A percentile compares a stretch with the other conserved stretches of the same genome.
These are phyloP conservation scores for Aphanomyces invadans DNA, from an alignment of 352 stramenopile genomes.

Conservation along the genomic window DNA sequence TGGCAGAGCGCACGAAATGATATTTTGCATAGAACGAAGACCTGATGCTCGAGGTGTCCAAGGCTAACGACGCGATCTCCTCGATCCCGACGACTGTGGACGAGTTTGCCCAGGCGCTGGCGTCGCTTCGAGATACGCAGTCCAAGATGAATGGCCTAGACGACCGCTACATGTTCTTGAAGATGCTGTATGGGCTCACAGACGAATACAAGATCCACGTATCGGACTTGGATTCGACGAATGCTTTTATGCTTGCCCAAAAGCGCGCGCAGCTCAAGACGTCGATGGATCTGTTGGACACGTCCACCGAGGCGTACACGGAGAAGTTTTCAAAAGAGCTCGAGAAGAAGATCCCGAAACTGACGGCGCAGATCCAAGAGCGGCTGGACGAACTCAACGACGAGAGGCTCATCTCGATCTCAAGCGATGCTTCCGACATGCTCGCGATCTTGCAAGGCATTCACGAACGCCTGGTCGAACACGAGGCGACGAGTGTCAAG, in stretches of 20 bases:
- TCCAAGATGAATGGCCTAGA: conserved; percentile 38
- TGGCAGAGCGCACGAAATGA: background rate
- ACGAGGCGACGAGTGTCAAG: conserved; percentile 32
- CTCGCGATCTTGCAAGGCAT: conserved; percentile 41
- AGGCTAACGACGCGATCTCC: conserved; percentile 56
- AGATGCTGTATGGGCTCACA: conserved; percentile 49
- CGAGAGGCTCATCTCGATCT: background rate
- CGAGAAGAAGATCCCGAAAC: conserved; percentile 40
- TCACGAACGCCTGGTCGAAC: conserved; percentile 30
- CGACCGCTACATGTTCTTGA: conserved; percentile 46
- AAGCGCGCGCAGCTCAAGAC: conserved; percentile 63
- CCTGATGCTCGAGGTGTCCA: conserved; percentile 46
- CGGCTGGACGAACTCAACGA: conserved; percentile 18
- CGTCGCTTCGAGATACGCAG: conserved; percentile 50
- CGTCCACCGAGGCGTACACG: conserved; percentile 56
- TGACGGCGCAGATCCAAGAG: conserved; percentile 33
- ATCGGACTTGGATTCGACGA: conserved; percentile 59
- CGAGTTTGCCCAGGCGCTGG: conserved; percentile 55
- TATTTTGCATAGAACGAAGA: conserved; percentile 32
- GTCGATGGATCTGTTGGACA: conserved; percentile 72
- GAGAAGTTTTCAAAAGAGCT: conserved; percentile 70
- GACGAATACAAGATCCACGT: conserved; percentile 62
- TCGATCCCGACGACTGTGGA: conserved; percentile 62
- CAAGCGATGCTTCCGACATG: conserved; percentile 29
- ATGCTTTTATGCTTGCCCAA: conserved; percentile 63